Percentiles rank a stretch among this genome's conserved stretches.
Evolutionary conservation across 129 eudicot species (phyloP).

Genomic region (Arctium lappa): DNA sequence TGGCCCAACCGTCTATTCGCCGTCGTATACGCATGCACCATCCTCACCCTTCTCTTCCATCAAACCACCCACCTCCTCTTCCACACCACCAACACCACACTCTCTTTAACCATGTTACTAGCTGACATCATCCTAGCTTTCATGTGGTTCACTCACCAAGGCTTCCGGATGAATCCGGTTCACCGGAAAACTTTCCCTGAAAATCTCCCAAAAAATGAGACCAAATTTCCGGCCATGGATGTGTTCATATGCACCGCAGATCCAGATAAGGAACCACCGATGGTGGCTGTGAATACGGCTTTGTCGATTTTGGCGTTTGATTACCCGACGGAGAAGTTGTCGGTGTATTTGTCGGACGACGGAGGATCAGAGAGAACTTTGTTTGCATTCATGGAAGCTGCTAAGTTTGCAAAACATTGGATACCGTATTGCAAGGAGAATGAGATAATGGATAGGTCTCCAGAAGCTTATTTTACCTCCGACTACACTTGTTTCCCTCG

Average conservation of each 20-base stretch:
- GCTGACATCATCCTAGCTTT: slow-evolving; percentile 47
- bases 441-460: slow-evolving; percentile 32
- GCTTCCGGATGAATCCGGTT: slow-evolving; percentile 48
- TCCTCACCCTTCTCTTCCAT: slow-evolving; percentile 36
- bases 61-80: slow-evolving; percentile 25
- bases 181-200: slow-evolving; percentile 35
- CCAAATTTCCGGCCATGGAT: slow-evolving; percentile 49
- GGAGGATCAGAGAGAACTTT: slow-evolving; percentile 33
- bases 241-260: slow-evolving; percentile 77
- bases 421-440: slow-evolving; percentile 41
- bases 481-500: background rate
- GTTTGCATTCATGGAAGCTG: slow-evolving; percentile 53
- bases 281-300: slow-evolving; percentile 53
- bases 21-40: slow-evolving; percentile 28
- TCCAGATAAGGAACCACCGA: slow-evolving; percentile 69
- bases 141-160: slow-evolving; percentile 49
- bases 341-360: slow-evolving; percentile 57
- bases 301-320: slow-evolving; percentile 58
- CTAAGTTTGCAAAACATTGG: slow-evolving; percentile 50
- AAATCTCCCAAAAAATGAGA: slow-evolving; percentile 29
- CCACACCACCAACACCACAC: slow-evolving; percentile 21
- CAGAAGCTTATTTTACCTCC: slow-evolving; percentile 45
- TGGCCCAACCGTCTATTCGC: slow-evolving; percentile 52
- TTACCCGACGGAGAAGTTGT: slow-evolving; percentile 48
- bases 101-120: slow-evolving; percentile 25